Percentiles rank a stretch among this genome's conserved stretches.
Evolutionary conservation across 768 basidiomycete species (phyloP).

Genomic region (Kondoa subrosea): DNA sequence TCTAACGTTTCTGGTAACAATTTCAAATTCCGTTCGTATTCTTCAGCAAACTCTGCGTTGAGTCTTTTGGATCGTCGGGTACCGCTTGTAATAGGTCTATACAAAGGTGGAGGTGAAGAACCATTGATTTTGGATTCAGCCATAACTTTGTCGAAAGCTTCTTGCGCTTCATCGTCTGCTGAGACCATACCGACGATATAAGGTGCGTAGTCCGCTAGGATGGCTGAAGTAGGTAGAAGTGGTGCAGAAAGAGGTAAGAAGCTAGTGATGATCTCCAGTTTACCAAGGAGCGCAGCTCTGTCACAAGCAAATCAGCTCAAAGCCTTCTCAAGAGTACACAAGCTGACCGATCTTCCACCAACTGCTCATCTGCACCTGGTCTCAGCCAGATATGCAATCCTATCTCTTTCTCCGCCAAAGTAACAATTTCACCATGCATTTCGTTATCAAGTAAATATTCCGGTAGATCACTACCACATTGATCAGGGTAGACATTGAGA

Average conservation of each 20-base stretch:
- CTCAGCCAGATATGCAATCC: neutral
- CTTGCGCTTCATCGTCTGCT: neutral
- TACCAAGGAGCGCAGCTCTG: neutral
- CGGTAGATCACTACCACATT: neutral
- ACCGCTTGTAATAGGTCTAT: neutral
- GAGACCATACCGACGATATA: neutral
- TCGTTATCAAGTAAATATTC: conserved; percentile 2
- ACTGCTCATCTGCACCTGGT: neutral
- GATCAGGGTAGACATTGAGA: neutral
- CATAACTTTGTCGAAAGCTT: neutral
- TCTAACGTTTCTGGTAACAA: neutral
- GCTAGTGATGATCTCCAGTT: neutral
- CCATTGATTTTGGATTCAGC: neutral
- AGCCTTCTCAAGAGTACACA: neutral
- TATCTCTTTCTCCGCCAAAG: neutral
- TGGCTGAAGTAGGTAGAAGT: neutral
- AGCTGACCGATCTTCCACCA: neutral
- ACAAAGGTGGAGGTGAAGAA: neutral
- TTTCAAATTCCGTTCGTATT: neutral
- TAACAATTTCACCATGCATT: neutral
- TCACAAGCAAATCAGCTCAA: neutral
- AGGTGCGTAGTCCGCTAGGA: neutral
- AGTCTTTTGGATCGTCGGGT: neutral
- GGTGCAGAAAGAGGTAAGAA: neutral
- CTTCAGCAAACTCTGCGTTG: neutral